Evolutionary conservation across 441 rosid genomes (phyloP).

Genomic region (Hura crepitans): DNA sequence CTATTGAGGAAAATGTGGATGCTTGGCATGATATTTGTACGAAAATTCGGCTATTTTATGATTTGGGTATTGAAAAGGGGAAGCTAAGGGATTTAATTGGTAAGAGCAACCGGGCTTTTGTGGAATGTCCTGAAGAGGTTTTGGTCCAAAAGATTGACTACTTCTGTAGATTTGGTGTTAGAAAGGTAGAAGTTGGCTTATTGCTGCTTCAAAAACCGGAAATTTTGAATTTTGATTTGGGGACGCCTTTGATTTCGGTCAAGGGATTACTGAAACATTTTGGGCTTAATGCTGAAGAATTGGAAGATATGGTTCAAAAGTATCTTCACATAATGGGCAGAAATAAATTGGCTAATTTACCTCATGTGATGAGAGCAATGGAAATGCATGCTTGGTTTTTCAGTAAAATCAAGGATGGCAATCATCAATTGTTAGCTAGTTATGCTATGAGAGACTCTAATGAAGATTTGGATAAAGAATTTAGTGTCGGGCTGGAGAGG

Average conservation of each 20-base stretch:
- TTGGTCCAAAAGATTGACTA: constrained; percentile 34
- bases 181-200: constrained; percentile 39
- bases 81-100: constrained; percentile 48
- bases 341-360: constrained; percentile 57
- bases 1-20: constrained; percentile 44
- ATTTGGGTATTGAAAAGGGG: constrained; percentile 43
- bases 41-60: constrained; percentile 46
- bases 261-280: constrained; percentile 45
- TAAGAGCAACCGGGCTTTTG: constrained; percentile 33
- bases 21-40: constrained; percentile 42
- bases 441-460: constrained; percentile 36
- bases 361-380: constrained; percentile 53
- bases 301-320: constrained; percentile 30
- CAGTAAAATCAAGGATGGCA: constrained; percentile 38
- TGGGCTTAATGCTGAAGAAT: constrained; percentile 40
- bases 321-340: constrained; percentile 50
- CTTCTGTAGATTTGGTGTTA: constrained; percentile 47
- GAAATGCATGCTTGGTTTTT: constrained; percentile 45
- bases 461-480: constrained; percentile 44
- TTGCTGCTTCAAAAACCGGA: constrained; percentile 44
- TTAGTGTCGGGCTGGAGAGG: constrained; percentile 37
- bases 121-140: constrained; percentile 36
- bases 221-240: constrained; percentile 45
- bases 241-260: constrained; percentile 38
- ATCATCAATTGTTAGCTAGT: constrained; percentile 37